A percentile compares a stretch with the other conserved stretches of the same genome.
Evolutionary conservation across 2,329 filamentous ascomycete species (phyloP).

Genomic region (Penicillium sp.): DNA sequence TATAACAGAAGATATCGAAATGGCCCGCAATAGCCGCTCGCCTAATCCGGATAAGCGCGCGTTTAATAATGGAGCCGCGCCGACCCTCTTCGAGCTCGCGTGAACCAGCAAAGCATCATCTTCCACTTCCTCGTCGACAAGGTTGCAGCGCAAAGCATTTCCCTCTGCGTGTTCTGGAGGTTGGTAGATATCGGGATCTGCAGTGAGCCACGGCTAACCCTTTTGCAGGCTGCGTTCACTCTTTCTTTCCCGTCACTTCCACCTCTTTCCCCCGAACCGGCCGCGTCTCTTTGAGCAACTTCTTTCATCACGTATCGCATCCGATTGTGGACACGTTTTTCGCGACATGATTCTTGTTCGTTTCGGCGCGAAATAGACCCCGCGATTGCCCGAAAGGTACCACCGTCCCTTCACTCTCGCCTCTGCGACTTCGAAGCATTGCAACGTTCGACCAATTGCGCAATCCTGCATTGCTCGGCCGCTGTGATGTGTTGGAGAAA

Average conservation of each 20-base stretch:
- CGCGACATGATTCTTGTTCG: background rate
- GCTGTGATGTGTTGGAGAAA: background rate
- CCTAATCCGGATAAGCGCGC: constrained; percentile 6
- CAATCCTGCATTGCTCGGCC: background rate
- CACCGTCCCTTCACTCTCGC: background rate
- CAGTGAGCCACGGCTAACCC: background rate
- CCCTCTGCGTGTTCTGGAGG: background rate
- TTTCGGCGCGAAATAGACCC: background rate
- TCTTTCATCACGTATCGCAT: background rate
- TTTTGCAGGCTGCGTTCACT: background rate
- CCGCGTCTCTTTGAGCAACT: background rate
- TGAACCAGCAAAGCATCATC: constrained; percentile 9
- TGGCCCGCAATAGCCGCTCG: background rate
- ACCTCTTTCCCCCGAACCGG: background rate
- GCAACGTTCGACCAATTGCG: constrained; percentile 1
- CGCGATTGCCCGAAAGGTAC: constrained; percentile 7
- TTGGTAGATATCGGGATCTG: background rate
- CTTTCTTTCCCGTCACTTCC: background rate
- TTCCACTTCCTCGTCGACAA: constrained; percentile 1
- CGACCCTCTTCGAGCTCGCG: constrained; percentile 13
- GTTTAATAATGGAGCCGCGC: constrained; percentile 10
- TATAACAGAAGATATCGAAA: background rate
- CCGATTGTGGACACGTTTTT: background rate
- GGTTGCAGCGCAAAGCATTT: background rate
- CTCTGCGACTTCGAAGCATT: background rate